A percentile compares a stretch with the other conserved stretches of the same genome.
Evolutionary conservation across 768 basidiomycete species (phyloP).

Genomic region (Boletus rubropictus): DNA sequence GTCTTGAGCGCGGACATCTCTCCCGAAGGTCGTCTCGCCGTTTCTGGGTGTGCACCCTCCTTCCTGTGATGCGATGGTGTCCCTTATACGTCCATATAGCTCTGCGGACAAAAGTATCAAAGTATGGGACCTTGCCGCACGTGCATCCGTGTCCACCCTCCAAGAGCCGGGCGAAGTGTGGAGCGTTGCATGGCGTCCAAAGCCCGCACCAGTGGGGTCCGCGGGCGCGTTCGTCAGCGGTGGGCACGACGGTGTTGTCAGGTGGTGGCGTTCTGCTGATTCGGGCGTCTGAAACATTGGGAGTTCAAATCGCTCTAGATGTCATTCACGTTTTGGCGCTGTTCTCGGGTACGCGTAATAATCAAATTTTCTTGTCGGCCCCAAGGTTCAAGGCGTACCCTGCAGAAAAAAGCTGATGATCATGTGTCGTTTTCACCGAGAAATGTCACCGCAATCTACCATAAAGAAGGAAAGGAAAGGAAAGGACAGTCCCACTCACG

Average conservation of each 20-base stretch:
- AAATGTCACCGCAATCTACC: too few relatives aligned
- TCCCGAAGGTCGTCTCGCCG: slow-evolving; percentile 70
- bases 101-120: slow-evolving; percentile 84
- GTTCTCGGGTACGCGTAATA: neutral
- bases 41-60: slow-evolving; percentile 63
- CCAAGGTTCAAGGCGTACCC: too few relatives aligned
- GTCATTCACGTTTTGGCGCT: neutral
- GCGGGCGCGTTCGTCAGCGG: slow-evolving; percentile 65
- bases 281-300: slow-evolving; percentile 21
- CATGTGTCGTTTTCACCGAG: too few relatives aligned
- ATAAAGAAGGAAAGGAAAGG: too few relatives aligned
- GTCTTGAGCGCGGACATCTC: slow-evolving; percentile 79
- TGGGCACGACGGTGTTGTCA: slow-evolving; percentile 67
- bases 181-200: slow-evolving; percentile 77
- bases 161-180: slow-evolving; percentile 80
- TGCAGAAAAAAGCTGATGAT: too few relatives aligned
- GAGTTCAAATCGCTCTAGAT: too few relatives aligned
- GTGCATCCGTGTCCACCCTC: slow-evolving; percentile 68
- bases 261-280: slow-evolving; percentile 77
- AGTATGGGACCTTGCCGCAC: slow-evolving; percentile 78
- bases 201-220: slow-evolving; percentile 45
- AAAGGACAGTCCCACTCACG: too few relatives aligned
- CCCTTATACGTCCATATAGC: slow-evolving; percentile 31
- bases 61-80: neutral
- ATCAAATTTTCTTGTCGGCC: too few relatives aligned